Base-by-base conservation (phyloP, 805 yeast species). In the Nakazawaea pomicola region DNA sequence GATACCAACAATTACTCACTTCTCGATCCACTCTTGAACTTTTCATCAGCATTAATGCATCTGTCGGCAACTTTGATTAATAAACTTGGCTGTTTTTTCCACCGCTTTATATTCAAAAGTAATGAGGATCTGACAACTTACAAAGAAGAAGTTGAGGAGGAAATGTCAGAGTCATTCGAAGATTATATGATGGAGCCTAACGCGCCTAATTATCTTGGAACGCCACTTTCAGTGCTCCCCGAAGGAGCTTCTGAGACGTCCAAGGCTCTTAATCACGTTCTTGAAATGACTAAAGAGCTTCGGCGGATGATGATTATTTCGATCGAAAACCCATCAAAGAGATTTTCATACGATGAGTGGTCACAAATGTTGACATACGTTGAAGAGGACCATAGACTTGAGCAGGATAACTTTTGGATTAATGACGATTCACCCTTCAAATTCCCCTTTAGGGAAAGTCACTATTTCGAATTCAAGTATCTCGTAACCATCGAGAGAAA, bases 381-480 rank as follows among this genome's bases (percentile, higher is more conserved):
- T 7, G 62, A 52, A 3, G 48, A 54, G 10, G 58, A 51, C 1
- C 46, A 48, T 0, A 46, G 43, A 10, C 35, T 35, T 1, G 45
- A 51, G 2, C 40, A 57, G 17, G 49, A 55, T 2, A 56, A 62
- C 32, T 80, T 65, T 52, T 87, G 95, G 95, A 49, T 86, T 2
- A 68, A 82, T 6, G 77, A 76, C 2, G 52, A 60, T 1, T 79
- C 89, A 1, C 95, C 95, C 0, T 61, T 87, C 31, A 67, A 83
- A 33, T 75, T 72, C 41, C 93, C 93, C 0, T 62, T 83, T 29
- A 72, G 71, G 48, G 89, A 87, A 54, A 78, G 89, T 0, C 75
- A 77, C 43, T 84, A 75, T 51, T 71, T 84, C 18, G 38, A 36
- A 14, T 41, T 41, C 40, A 41, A 41, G 18, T 41, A 41, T 31